Percentiles rank a stretch among this genome's conserved stretches.
Evolutionary conservation across 257 asterid species (phyloP).

Genomic region (Solanum appendiculatum): DNA sequence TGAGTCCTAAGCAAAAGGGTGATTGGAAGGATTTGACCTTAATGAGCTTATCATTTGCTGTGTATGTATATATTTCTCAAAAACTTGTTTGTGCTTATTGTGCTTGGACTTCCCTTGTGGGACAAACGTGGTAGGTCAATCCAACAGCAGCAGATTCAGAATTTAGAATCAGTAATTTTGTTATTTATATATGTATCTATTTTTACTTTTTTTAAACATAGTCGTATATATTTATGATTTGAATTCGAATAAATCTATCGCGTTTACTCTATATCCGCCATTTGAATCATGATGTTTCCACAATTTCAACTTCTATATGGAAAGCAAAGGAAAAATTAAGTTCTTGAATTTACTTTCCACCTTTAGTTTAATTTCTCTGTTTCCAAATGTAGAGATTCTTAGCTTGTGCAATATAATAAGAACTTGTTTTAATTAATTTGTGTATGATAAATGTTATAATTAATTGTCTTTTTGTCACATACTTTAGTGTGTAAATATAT

Average conservation of each 20-base stretch:
- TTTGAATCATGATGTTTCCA: not conserved
- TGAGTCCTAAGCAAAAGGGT: conserved; percentile 80
- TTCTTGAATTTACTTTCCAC: not conserved
- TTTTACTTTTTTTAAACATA: not conserved
- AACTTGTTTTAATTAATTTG: not conserved
- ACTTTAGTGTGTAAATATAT: not conserved
- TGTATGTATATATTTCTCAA: conserved; percentile 83
- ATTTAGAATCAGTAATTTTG: not conserved
- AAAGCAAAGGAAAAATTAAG: not conserved
- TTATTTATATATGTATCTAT: not conserved
- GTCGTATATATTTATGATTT: not conserved
- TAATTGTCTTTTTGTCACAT: not conserved
- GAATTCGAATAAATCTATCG: not conserved
- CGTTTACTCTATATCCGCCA: not conserved
- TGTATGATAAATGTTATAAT: not conserved
- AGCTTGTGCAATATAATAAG: not conserved
- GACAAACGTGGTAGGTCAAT: conserved; percentile 36
- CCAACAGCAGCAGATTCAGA: not conserved
- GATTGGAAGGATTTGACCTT: conserved; percentile 83
- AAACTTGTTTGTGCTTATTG: conserved; percentile 90
- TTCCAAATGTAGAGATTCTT: not conserved
- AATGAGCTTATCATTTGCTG: conserved; percentile 86
- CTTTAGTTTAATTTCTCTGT: not conserved
- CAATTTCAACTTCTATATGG: not conserved
- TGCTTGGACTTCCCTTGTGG: conserved; percentile 48